Evolutionary conservation across 2,329 filamentous ascomycete species (phyloP).

Genomic region (Phaeomoniella chlamydospora): DNA sequence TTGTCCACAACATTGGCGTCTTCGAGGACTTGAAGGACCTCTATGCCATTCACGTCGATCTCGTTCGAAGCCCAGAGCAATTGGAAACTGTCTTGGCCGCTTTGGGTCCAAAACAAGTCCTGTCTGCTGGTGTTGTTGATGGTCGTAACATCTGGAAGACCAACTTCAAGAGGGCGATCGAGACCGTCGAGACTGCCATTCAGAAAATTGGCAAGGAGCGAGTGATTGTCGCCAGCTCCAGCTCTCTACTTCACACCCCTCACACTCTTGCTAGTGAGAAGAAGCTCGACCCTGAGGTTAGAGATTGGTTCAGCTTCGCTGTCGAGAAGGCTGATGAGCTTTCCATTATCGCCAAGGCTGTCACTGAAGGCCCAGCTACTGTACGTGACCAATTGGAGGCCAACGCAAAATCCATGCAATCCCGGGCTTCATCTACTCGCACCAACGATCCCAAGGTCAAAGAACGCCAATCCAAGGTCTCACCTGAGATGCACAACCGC

Average conservation of each 20-base stretch:
- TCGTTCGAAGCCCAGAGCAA: conserved; percentile 97
- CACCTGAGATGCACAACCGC: conserved; percentile 74
- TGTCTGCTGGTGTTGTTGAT: conserved; percentile 93
- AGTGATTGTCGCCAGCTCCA: conserved; percentile 91
- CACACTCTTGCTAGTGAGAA: conserved; percentile 98
- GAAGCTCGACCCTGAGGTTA: conserved; percentile 86
- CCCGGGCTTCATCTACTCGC: conserved; percentile 79
- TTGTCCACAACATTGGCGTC: conserved; percentile 95
- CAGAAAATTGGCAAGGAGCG: conserved; percentile 96
- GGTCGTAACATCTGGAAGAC: conserved; percentile 99
- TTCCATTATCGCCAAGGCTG: conserved; percentile 87
- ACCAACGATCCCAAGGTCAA: conserved; percentile 98
- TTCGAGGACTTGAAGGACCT: conserved; percentile 58
- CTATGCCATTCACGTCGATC: conserved; percentile 82
- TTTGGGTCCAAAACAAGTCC: conserved; percentile 74
- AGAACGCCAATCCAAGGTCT: conserved; percentile 84
- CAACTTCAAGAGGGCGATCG: conserved; percentile 92
- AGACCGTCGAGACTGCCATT: conserved; percentile 74
- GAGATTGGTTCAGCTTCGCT: conserved; percentile 98
- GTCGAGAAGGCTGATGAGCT: conserved; percentile 88
- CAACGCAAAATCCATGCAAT: conserved; percentile 86
- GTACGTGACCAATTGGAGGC: conserved; percentile 85
- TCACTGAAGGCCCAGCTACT: conserved; percentile 77
- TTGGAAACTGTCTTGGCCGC: conserved; percentile 70
- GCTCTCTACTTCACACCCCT: conserved; percentile 94